A percentile compares a stretch with the other conserved stretches of the same genome.
Conservation (phyloP, 1,284 basidiomycete genomes). For the Peniophora sp. region DNA sequence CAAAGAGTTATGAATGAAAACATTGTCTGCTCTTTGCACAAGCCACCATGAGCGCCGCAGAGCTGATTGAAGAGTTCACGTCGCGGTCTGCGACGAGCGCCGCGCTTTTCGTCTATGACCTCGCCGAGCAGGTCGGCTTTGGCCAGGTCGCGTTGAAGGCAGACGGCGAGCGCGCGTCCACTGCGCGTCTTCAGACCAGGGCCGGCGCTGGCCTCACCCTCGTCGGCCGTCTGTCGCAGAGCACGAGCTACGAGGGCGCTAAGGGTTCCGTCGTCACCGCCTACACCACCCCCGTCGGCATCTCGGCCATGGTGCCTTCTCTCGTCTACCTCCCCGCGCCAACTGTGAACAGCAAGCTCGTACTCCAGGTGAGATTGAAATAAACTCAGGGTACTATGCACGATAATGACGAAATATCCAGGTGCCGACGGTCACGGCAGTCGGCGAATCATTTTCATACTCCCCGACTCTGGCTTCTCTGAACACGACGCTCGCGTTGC, state of each 20-base stretch:
- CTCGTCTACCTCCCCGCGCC: conserved; percentile 58
- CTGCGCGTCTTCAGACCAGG: conserved; percentile 76
- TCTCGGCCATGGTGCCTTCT: conserved; percentile 72
- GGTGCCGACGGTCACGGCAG: conserved; percentile 62
- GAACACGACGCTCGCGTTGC: conserved; percentile 46
- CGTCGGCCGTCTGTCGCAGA: conserved; percentile 74
- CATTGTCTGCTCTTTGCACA: too few species aligned
- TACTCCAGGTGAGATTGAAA: conserved; percentile 42
- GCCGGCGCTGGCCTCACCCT: conserved; percentile 80
- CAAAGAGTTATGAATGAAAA: too few species aligned
- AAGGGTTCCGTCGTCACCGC: conserved; percentile 59
- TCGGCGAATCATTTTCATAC: conserved; percentile 59
- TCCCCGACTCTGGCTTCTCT: conserved; percentile 68
- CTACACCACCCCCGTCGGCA: conserved; percentile 69
- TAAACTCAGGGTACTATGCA: not conserved
- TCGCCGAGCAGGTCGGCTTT: conserved; percentile 74
- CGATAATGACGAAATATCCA: not conserved
- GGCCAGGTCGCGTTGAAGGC: conserved; percentile 58
- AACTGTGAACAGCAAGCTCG: conserved; percentile 54
- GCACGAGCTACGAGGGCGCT: conserved; percentile 58
- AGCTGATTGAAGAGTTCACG: conserved; percentile 58
- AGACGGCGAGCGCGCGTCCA: conserved; percentile 37
- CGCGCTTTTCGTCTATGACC: conserved; percentile 71
- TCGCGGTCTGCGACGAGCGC: conserved; percentile 49
- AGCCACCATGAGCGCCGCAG: conserved; percentile 37